phyloP scores from a whole-genome alignment of 1,284 basidiomycete genomes.

The Ustilago vetiveriae region DNA sequence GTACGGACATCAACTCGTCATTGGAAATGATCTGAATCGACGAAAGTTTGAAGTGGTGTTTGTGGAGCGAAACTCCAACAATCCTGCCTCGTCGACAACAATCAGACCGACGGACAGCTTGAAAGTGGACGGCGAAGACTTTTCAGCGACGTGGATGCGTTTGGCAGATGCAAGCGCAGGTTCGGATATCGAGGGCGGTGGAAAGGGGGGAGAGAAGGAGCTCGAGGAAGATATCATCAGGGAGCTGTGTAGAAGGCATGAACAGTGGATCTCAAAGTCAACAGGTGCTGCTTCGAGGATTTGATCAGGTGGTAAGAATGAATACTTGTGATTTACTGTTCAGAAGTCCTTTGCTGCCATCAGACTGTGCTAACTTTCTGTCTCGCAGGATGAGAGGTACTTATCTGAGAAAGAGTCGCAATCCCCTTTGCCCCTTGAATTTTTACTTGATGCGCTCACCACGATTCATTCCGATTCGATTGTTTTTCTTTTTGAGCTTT shows the following conservation, averaged over 20 bases:
- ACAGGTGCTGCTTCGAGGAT: conserved; percentile 6
- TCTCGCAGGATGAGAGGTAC: too few species aligned
- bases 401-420: too few species aligned
- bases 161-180: conserved; percentile 67
- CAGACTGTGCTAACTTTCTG: too few species aligned
- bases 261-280: conserved; percentile 72
- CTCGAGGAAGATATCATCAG: conserved; percentile 91
- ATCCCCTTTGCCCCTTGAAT: too few species aligned
- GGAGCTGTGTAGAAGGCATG: conserved; percentile 80
- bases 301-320: not conserved
- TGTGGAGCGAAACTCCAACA: conserved; percentile 70
- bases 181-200: conserved; percentile 20
- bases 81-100: not conserved
- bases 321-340: not conserved
- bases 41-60: conserved; percentile 93
- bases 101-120: not conserved
- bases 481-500: too few species aligned
- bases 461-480: too few species aligned
- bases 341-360: too few species aligned
- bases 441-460: too few species aligned
- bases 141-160: conserved; percentile 78
- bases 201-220: conserved; percentile 69
- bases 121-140: conserved; percentile 62
- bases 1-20: conserved; percentile 96
- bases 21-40: conserved; percentile 89